Evolutionary conservation across 345 rosid species (phyloP).

Genomic region (Salix purpurea): DNA sequence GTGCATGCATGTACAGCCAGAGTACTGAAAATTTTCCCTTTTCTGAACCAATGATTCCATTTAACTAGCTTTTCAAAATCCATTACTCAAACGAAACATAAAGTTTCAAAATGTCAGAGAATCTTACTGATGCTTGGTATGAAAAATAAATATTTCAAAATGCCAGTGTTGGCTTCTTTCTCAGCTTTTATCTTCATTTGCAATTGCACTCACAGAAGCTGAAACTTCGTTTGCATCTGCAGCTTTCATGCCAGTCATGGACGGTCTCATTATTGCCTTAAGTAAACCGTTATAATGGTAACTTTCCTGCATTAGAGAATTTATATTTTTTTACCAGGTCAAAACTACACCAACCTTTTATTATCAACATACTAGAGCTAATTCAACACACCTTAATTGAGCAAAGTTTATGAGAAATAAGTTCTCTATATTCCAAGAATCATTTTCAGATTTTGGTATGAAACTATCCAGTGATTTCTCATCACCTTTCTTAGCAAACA

Average conservation of each 20-base stretch:
- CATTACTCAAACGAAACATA: background rate
- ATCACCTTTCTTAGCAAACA: slow-evolving; percentile 57
- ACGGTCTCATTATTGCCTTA: slow-evolving; percentile 78
- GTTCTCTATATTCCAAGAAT: slow-evolving; percentile 87
- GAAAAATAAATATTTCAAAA: no score
- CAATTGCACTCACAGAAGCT: no score
- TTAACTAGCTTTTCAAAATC: background rate
- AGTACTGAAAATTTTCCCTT: background rate
- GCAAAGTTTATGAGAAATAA: slow-evolving; percentile 65
- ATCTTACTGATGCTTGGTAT: no score
- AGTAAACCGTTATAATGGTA: slow-evolving; percentile 66
- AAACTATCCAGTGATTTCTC: slow-evolving; percentile 59
- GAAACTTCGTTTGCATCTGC: slow-evolving; percentile 43
- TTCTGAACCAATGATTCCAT: background rate
- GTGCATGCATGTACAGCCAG: background rate
- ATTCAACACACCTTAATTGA: slow-evolving; percentile 55
- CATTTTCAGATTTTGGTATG: slow-evolving; percentile 93
- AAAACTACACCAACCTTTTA: no score
- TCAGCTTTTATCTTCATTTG: no score
- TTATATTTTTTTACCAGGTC: no score
- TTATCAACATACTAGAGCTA: background rate
- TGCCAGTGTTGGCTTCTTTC: no score
- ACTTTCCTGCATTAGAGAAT: slow-evolving; percentile 62
- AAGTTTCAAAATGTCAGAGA: background rate
- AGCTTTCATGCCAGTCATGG: slow-evolving; percentile 64